A percentile compares a stretch with the other conserved stretches of the same genome.
Conservation (phyloP, 2,329 filamentous ascomycete species). For the Graphilbum ipis-grandicollis region DNA sequence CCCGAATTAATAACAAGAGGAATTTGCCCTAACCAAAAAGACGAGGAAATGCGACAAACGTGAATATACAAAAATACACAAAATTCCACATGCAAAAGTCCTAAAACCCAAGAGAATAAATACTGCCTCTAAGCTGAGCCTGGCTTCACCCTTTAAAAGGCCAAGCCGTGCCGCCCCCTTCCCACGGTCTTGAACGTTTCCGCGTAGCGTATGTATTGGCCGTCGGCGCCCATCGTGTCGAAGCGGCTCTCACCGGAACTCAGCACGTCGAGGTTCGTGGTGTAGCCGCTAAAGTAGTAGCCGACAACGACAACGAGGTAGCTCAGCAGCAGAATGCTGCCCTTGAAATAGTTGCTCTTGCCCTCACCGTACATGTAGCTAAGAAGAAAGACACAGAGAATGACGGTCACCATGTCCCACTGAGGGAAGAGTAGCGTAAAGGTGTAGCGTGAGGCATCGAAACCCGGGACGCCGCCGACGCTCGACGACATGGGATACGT, state of each 20-base stretch:
- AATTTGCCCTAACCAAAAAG: too few species aligned
- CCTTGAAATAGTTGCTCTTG: slow-evolving; percentile 99
- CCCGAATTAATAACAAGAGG: too few species aligned
- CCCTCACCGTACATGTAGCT: slow-evolving; percentile 97
- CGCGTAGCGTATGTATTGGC: slow-evolving; percentile 26
- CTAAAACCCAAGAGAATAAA: too few species aligned
- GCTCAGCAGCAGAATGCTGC: slow-evolving; percentile 79
- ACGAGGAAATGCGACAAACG: too few species aligned
- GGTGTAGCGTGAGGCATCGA: slow-evolving; percentile 45
- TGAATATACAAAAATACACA: too few species aligned
- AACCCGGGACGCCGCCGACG: slow-evolving; percentile 20
- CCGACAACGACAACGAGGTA: slow-evolving; percentile 86
- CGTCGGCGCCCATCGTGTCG: slow-evolving; percentile 33
- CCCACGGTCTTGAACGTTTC: slow-evolving; percentile 32
- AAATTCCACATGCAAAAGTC: too few species aligned
- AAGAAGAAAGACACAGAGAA: slow-evolving; percentile 86
- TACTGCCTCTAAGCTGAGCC: too few species aligned
- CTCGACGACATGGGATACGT: slow-evolving; percentile 32
- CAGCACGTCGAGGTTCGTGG: slow-evolving; percentile 21
- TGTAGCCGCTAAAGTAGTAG: slow-evolving; percentile 65
- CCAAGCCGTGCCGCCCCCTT: slow-evolving; percentile 21
- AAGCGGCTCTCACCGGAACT: slow-evolving; percentile 27
- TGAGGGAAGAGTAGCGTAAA: slow-evolving; percentile 91
- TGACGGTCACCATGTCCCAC: slow-evolving; percentile 97
- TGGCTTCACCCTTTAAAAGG: too few species aligned